A percentile compares a stretch with the other conserved stretches of the same genome.
phyloP scores from a whole-genome alignment of 768 basidiomycete species.

The Candolleomyces aberdarensis region DNA sequence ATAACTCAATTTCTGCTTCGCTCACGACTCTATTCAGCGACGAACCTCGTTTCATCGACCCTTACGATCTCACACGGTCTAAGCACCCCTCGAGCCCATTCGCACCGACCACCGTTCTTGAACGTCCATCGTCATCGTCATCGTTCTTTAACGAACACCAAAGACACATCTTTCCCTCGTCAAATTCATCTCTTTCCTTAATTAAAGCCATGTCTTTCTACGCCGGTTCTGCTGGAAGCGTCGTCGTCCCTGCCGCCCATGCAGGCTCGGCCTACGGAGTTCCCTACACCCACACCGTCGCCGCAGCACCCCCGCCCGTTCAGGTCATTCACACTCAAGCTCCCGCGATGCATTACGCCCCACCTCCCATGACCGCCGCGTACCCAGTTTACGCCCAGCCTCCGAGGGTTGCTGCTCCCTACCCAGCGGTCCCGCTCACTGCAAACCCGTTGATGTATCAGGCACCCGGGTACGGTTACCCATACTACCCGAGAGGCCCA shows the following conservation, averaged over 20 bases:
- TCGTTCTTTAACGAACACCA: background rate
- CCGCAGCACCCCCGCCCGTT: background rate
- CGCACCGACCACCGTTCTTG: too few species aligned
- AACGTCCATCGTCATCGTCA: too few species aligned
- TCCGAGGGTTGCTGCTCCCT: background rate
- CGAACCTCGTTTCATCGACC: background rate
- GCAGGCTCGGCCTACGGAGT: conserved; percentile 1
- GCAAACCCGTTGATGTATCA: conserved; percentile 5
- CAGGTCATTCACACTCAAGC: background rate
- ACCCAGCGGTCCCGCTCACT: background rate
- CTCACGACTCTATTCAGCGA: background rate
- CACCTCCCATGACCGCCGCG: background rate
- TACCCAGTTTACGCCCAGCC: background rate
- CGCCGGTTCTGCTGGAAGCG: conserved; percentile 13
- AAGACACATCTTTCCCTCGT: background rate
- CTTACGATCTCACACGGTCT: background rate
- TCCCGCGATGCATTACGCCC: background rate
- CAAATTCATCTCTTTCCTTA: background rate
- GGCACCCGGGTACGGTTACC: conserved; percentile 1
- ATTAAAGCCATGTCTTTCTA: conserved; percentile 11
- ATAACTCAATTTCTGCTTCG: background rate
- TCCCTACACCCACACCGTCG: background rate
- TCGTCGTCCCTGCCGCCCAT: conserved; percentile 5
- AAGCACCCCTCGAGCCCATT: too few species aligned
- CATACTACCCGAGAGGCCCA: background rate